Conservation (phyloP, 768 basidiomycete genomes). For the Mycena sanguinolenta region DNA sequence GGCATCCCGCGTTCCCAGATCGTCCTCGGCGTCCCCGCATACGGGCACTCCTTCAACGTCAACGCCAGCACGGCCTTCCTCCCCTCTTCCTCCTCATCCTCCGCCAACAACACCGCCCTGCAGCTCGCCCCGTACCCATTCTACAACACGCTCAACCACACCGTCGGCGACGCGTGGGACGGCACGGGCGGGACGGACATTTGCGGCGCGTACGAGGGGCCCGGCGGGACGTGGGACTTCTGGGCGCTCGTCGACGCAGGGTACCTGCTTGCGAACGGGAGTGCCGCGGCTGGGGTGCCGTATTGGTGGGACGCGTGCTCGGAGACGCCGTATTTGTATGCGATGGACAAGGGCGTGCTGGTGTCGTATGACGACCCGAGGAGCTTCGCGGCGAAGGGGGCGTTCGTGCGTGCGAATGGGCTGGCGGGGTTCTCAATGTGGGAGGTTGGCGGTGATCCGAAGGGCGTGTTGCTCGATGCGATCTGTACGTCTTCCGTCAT, state of each 20-base stretch:
- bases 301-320: constrained; percentile 76
- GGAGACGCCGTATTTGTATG: constrained; percentile 68
- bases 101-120: constrained; percentile 13
- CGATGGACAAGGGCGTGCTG: constrained; percentile 59
- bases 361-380: constrained; percentile 62
- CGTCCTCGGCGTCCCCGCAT: constrained; percentile 86
- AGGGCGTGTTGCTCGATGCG: constrained; percentile 56
- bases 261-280: constrained; percentile 65
- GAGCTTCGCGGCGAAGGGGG: constrained; percentile 66
- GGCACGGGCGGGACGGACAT: constrained; percentile 62
- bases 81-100: constrained; percentile 36
- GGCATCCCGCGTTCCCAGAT: constrained; percentile 79
- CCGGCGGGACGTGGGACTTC: constrained; percentile 72
- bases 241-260: constrained; percentile 73
- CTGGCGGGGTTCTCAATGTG: constrained; percentile 79
- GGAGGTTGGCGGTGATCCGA: constrained; percentile 77
- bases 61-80: constrained; percentile 58
- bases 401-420: constrained; percentile 63
- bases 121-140: constrained; percentile 62
- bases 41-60: constrained; percentile 85
- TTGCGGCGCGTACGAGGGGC: constrained; percentile 65
- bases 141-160: constrained; percentile 64
- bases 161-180: constrained; percentile 76
- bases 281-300: constrained; percentile 61
- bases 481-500: too few relatives aligned